phyloP scores from a whole-genome alignment of 768 basidiomycete species.

The Atractiella rhizophila region DNA sequence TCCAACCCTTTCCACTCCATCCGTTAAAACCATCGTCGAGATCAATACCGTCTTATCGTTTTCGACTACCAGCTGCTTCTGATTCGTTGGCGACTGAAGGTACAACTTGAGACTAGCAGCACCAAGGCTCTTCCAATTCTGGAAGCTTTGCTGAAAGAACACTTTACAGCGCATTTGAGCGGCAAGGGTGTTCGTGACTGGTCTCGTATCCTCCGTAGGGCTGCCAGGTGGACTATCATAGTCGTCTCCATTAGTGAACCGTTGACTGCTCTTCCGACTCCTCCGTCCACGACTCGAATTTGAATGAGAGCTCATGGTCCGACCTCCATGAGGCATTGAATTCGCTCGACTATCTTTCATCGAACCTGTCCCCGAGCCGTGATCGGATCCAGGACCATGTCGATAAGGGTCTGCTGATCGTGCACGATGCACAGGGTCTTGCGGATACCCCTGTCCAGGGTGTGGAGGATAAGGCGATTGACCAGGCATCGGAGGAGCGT shows the following conservation, averaged over 20 bases:
- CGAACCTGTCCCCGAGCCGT: too few species aligned
- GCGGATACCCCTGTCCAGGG: too few species aligned
- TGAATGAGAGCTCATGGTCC: too few species aligned
- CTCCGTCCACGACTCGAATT: too few species aligned
- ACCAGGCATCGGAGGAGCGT: too few species aligned
- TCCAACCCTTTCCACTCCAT: conserved; percentile 93
- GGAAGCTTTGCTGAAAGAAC: conserved; percentile 74
- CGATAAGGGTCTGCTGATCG: too few species aligned
- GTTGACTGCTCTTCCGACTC: too few species aligned
- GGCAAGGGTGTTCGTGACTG: conserved; percentile 44
- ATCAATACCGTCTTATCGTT: conserved; percentile 55
- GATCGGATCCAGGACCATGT: too few species aligned
- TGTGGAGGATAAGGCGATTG: too few species aligned
- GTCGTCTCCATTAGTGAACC: conserved; percentile 6
- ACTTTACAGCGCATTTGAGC: conserved; percentile 96
- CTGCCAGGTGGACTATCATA: conserved; percentile 55
- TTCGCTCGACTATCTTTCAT: too few species aligned
- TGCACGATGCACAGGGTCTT: too few species aligned
- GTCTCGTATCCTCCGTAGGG: conserved; percentile 35
- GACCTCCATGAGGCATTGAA: too few species aligned
- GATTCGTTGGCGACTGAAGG: conserved; percentile 52
- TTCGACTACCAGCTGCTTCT: conserved; percentile 91
- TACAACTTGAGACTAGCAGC: conserved; percentile 68
- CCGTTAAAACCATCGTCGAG: conserved; percentile 80
- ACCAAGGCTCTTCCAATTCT: conserved; percentile 90